phyloP scores from a whole-genome alignment of 2,329 filamentous ascomycete genomes.

The Cladophialophora immunda region DNA sequence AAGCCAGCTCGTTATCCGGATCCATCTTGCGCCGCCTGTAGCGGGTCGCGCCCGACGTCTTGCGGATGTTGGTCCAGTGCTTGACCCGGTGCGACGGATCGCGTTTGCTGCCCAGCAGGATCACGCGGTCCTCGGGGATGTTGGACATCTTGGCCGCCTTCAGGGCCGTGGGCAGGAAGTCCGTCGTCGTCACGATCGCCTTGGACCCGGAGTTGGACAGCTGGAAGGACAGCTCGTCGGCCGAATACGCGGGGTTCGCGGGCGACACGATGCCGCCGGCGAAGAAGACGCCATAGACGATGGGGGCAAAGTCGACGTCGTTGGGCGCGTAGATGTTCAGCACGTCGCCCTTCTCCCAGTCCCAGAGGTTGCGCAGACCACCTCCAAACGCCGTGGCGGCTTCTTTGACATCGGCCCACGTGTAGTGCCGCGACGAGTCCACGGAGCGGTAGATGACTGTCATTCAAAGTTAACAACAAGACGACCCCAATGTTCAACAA shows the following conservation, averaged over 20 bases:
- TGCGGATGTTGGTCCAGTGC: slow-evolving; percentile 78
- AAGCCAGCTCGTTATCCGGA: slow-evolving; percentile 77
- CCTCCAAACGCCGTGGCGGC: slow-evolving; percentile 78
- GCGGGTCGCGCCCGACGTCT: slow-evolving; percentile 67
- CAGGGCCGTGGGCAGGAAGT: slow-evolving; percentile 70
- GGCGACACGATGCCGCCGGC: slow-evolving; percentile 82
- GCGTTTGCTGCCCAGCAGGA: slow-evolving; percentile 77
- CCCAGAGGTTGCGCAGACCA: slow-evolving; percentile 76
- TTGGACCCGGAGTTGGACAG: slow-evolving; percentile 79
- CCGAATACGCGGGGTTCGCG: slow-evolving; percentile 86
- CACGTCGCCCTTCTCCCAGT: slow-evolving; percentile 85
- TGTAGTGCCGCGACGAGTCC: slow-evolving; percentile 72
- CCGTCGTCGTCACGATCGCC: slow-evolving; percentile 76
- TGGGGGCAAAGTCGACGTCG: slow-evolving; percentile 79
- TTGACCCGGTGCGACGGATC: slow-evolving; percentile 68
- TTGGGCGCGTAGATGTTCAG: slow-evolving; percentile 86
- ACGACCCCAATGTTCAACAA: not conserved
- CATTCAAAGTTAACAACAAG: not conserved
- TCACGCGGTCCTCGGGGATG: slow-evolving; percentile 74
- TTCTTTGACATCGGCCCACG: slow-evolving; percentile 71
- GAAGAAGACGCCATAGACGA: slow-evolving; percentile 84
- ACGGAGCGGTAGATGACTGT: slow-evolving; percentile 40
- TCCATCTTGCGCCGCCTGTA: slow-evolving; percentile 70
- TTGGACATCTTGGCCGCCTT: slow-evolving; percentile 75
- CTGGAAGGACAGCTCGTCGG: slow-evolving; percentile 84